Evolutionary conservation across 176 grass and related monocot genomes (phyloP), one percentile per base, ranked within the genome.

Genomic region (Poa annua): DNA sequence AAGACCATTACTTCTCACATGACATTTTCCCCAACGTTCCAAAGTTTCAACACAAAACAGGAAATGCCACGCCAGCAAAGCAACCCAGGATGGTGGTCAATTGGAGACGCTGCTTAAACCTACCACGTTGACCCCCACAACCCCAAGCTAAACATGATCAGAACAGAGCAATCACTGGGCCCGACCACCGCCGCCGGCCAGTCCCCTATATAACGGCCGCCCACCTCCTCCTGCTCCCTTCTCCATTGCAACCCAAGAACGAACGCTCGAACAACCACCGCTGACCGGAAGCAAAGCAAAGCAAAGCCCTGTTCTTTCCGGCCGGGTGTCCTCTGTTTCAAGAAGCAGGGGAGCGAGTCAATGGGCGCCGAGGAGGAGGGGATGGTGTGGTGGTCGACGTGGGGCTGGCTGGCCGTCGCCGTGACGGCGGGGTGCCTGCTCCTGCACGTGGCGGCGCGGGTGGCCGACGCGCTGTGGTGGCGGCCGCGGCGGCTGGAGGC

Each of bases 381-480:
- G 15, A 35, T 44, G 79, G 73, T 33, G 77, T 11, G 66, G 86
- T 92, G 84, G 85, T 83, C 53, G 76, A 19, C 78, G 71, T 90
- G 86, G 52, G 39, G 81, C 19, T 68, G 11, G n/a, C 69, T 65
- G 50, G 67, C 77, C 22, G 29, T 60, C n/a, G 84, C 6, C 12
- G 68, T 54, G 67, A 35, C 21, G 69, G 78, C 15, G 14, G 83
- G 51, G 71, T 86, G 88, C 81, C 14, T 97, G 32, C 73, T 81
- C 62, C 34, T 79, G 32, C 88, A 79, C 52, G 44, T 86, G 72
- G 85, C 29, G 21, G 81, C 82, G 80, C 82, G 88, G 77, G 67
- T 97, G 67, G 64, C 74, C 19, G 94, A 97, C 64, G 79, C 79
- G 48, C 74, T 94, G 20, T 97, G 94, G 94, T 97, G 92, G 87